A percentile compares a stretch with the other conserved stretches of the same genome.
phyloP scores from a whole-genome alignment of 805 yeast genomes.

The Lachancea thermotolerans region DNA sequence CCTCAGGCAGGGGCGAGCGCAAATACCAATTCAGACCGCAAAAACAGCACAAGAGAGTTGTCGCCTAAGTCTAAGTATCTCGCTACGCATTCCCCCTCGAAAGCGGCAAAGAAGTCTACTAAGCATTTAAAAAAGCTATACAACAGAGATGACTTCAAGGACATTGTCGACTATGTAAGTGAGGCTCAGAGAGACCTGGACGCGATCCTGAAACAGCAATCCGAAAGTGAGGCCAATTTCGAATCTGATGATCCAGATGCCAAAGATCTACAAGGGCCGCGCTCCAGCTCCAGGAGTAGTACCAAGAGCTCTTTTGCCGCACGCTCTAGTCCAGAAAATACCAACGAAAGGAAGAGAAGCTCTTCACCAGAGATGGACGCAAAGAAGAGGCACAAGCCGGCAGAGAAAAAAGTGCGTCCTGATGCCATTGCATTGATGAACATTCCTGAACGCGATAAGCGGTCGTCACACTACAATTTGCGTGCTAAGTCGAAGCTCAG shows the following conservation, averaged over 20 bases:
- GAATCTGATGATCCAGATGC: not conserved
- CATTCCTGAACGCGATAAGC: conserved; percentile 23
- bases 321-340: not conserved
- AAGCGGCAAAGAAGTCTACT: conserved; percentile 7
- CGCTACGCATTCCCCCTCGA: not conserved
- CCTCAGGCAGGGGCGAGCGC: conserved; percentile 21
- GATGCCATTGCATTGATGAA: conserved; percentile 18
- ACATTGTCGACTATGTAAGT: conserved; percentile 24
- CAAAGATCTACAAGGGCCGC: not conserved
- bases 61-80: conserved; percentile 2
- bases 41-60: conserved; percentile 2
- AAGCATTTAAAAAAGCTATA: conserved; percentile 24
- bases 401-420: conserved; percentile 26
- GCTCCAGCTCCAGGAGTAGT: not conserved
- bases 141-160: conserved; percentile 23
- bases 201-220: conserved; percentile 13
- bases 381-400: conserved; percentile 19
- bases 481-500: conserved; percentile 29
- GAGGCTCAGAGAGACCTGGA: conserved; percentile 26
- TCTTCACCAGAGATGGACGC: conserved; percentile 2
- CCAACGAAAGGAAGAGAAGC: conserved; percentile 12
- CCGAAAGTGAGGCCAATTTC: conserved; percentile 10
- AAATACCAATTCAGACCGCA: not conserved
- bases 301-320: not conserved
- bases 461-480: conserved; percentile 29